Evolutionary conservation across 2,329 filamentous ascomycete species (phyloP), one percentile per base, ranked within the genome.

Genomic region (Aspergillus caelatus): DNA sequence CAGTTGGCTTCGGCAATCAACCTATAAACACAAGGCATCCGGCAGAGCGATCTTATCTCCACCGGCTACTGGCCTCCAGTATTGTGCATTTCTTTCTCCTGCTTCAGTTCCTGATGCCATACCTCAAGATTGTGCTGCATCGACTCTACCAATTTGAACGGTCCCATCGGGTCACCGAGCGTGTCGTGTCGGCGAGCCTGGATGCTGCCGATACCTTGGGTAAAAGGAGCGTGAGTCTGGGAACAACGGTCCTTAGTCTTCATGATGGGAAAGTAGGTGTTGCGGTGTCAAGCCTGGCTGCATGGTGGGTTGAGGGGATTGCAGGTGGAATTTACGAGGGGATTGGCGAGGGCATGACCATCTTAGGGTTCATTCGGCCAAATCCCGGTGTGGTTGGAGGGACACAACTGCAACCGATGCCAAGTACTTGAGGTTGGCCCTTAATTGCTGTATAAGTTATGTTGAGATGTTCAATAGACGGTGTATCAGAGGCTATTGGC

Each of bases 321-420:
- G 83, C 87, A 2, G 88, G 87, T 16, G 91, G 90, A 0, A 79
- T 92, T 48, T 87, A 88, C 69, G 88, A 92, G 68, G 89, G 90
- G 7, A 79, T 82, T 41, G 82, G 81, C 1, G 83, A 87, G 64
- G 86, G 86, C 0, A 79, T 87, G 74, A 72, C 77, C 23, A 77
- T 83, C 48, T 64, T 85, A 55, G 81, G 82, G 9, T 60, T 74
- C 43, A 59, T 67, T 53, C 68, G 59, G 32, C 65, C 69, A 21
- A 60, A 41, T 59, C 21, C 54, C 32, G 41, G 26, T 26, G n/a
- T 57, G 16, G 12, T 50, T 11, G 32, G 23, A 12, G 48, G 39
- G 26, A 11, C 7, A n/a, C 23, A 36, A 9, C 34, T 14, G 19
- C 46, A 54, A 21, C 52, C 36, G 14, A 30, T 43, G n/a, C 14